Evolutionary conservation across 129 eudicot genomes (phyloP).

Genomic region (Centella asiatica): DNA sequence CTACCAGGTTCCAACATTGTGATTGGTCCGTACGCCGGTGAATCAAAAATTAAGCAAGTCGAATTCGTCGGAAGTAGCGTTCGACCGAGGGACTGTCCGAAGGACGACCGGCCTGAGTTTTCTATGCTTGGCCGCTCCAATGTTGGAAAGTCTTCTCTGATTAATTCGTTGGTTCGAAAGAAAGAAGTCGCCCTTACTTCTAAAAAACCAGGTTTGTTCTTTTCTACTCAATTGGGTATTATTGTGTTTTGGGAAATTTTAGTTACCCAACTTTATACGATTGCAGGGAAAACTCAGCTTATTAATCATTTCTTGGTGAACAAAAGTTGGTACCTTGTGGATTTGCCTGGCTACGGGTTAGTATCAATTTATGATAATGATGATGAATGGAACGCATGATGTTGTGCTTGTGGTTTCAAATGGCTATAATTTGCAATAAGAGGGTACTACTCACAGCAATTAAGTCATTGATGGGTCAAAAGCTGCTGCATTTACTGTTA

Average conservation of each 20-base stretch:
- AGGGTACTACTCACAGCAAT: too few species aligned
- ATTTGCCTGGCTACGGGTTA: constrained; percentile 96
- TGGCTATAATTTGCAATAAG: too few species aligned
- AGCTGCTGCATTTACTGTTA: not conserved
- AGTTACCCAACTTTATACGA: not conserved
- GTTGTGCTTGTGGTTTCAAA: not conserved
- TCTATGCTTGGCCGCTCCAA: constrained; percentile 91
- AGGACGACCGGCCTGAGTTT: constrained; percentile 79
- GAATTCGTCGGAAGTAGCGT: constrained; percentile 65
- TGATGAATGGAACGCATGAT: not conserved
- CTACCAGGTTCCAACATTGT: constrained; percentile 88
- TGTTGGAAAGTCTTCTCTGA: constrained; percentile 87
- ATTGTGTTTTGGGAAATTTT: not conserved
- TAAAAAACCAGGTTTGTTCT: constrained; percentile 70
- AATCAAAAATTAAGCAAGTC: constrained; percentile 78
- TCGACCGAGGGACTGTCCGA: constrained; percentile 77
- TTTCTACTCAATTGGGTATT: not conserved
- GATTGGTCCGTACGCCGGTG: constrained; percentile 78
- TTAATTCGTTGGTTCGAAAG: constrained; percentile 63
- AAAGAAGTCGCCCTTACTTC: constrained; percentile 94
- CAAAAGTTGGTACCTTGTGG: constrained; percentile 83
- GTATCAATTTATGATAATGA: constrained; percentile 2
- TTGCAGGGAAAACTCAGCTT: constrained; percentile 84
- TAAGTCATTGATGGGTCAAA: too few species aligned
- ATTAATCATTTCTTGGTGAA: constrained; percentile 95